Percentiles rank a stretch among this genome's conserved stretches.
phyloP scores from a whole-genome alignment of 2,329 filamentous ascomycete genomes.

The Colletotrichum higginsianum region DNA sequence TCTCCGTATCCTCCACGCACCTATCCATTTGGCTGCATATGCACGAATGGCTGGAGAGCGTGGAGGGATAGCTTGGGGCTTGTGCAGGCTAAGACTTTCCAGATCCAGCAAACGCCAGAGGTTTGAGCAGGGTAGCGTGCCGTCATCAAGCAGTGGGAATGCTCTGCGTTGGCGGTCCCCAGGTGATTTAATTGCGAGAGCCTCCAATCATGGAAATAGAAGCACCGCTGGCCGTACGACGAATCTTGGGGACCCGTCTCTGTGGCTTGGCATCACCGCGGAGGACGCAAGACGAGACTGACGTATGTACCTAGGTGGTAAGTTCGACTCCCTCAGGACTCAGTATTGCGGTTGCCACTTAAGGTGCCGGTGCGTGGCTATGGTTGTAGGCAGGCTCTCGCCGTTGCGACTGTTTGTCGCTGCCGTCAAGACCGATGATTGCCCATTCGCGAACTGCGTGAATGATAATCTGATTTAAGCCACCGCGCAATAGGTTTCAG shows the following conservation, averaged over 20 bases:
- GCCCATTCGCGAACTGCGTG: conserved; percentile 1
- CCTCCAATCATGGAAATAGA: conserved; percentile 23
- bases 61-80: conserved; percentile 25
- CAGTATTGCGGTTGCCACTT: conserved; percentile 3
- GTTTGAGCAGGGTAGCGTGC: conserved; percentile 18
- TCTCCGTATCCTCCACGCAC: conserved; percentile 24
- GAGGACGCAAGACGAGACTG: conserved; percentile 21
- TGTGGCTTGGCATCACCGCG: conserved; percentile 22
- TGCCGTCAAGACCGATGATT: background rate
- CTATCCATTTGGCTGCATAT: conserved; percentile 35
- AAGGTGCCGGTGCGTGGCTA: conserved; percentile 17
- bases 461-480: conserved; percentile 24
- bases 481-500: conserved; percentile 38
- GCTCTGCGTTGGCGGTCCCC: background rate
- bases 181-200: conserved; percentile 3
- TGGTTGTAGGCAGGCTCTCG: conserved; percentile 11
- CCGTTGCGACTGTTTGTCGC: conserved; percentile 3
- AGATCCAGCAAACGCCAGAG: conserved; percentile 23
- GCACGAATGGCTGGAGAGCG: conserved; percentile 35
- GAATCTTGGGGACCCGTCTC: background rate
- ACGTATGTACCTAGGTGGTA: background rate
- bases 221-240: conserved; percentile 10
- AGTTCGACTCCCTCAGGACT: conserved; percentile 24
- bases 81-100: conserved; percentile 33
- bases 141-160: background rate